These are phyloP conservation scores for Verticillium nubilum DNA, from an alignment of 2,329 filamentous ascomycete genomes.

Conservation along the genomic window DNA sequence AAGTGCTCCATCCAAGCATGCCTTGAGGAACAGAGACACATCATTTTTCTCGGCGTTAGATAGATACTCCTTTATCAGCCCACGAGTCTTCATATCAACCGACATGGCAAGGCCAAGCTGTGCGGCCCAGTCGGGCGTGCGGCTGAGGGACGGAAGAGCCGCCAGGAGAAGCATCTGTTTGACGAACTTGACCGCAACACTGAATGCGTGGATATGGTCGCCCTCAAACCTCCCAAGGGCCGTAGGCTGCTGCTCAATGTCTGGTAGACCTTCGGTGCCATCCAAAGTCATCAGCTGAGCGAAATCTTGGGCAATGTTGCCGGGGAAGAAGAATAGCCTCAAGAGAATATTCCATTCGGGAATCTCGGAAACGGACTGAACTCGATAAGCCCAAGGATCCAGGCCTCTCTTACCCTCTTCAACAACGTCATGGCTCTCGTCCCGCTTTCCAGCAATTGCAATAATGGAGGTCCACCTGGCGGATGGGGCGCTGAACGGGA, in stretches of 20 bases:
- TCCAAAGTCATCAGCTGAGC: neutral
- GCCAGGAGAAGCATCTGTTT: conserved; percentile 46
- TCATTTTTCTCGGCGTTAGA: conserved; percentile 29
- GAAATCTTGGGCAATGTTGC: conserved; percentile 9
- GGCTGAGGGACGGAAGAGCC: conserved; percentile 42
- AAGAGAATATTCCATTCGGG: conserved; percentile 40
- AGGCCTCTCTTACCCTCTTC: conserved; percentile 89
- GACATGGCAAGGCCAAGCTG: conserved; percentile 68
- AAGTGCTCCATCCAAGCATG: conserved; percentile 53
- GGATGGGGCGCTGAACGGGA: conserved; percentile 71
- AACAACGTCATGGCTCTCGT: conserved; percentile 73
- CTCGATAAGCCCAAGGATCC: conserved; percentile 56
- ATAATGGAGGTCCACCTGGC: conserved; percentile 87
- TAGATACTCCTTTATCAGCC: conserved; percentile 52
- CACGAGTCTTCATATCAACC: conserved; percentile 61
- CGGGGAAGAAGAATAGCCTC: conserved; percentile 46
- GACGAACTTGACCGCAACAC: conserved; percentile 65
- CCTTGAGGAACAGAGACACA: conserved; percentile 41
- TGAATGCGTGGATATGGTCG: conserved; percentile 49
- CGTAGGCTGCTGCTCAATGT: neutral
- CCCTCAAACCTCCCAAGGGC: conserved; percentile 42
- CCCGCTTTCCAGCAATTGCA: conserved; percentile 60
- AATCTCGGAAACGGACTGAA: conserved; percentile 19
- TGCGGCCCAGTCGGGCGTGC: conserved; percentile 80
- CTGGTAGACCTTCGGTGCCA: neutral